These are phyloP conservation scores for Coemansia sp. DNA, from an alignment of 371 early-diverging fungal species.

Conservation along the genomic window DNA sequence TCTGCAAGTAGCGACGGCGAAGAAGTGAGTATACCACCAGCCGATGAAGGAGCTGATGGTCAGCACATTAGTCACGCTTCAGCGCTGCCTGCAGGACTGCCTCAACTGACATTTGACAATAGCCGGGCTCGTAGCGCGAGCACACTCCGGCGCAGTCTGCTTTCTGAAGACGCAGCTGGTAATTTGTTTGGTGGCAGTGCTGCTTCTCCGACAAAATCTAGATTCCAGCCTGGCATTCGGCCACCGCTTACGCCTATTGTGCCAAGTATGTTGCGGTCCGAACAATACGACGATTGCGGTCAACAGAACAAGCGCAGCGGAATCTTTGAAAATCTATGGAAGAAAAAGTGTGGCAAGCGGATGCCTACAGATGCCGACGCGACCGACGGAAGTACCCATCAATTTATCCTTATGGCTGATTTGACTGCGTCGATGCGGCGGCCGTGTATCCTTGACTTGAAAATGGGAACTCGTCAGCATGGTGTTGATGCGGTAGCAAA, in stretches of 20 bases:
- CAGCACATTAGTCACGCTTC: neutral
- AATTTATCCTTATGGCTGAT: conserved; percentile 88
- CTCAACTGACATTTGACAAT: neutral
- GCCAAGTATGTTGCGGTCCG: neutral
- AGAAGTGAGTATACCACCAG: neutral
- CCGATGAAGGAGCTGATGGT: too few relatives aligned
- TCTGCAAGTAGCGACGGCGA: conserved; percentile 8
- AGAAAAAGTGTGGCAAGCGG: conserved; percentile 43
- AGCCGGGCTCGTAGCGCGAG: neutral
- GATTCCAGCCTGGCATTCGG: neutral
- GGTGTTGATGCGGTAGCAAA: conserved; percentile 81
- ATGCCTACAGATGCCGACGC: conserved; percentile 51
- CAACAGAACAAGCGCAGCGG: conserved; percentile 11
- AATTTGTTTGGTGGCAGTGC: too few relatives aligned
- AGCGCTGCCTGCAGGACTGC: neutral
- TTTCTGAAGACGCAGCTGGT: neutral
- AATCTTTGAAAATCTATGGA: conserved; percentile 43
- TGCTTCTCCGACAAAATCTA: neutral
- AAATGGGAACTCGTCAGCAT: conserved; percentile 97
- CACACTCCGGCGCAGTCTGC: neutral
- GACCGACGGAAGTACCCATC: conserved; percentile 54
- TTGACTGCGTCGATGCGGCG: conserved; percentile 80
- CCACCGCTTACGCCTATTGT: conserved; percentile 30
- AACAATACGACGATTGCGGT: conserved; percentile 7
- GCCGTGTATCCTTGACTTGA: conserved; percentile 94